A percentile compares a stretch with the other conserved stretches of the same genome.
Conservation (phyloP, 108 stramenopile species). For the Cyclotella baltica region DNA sequence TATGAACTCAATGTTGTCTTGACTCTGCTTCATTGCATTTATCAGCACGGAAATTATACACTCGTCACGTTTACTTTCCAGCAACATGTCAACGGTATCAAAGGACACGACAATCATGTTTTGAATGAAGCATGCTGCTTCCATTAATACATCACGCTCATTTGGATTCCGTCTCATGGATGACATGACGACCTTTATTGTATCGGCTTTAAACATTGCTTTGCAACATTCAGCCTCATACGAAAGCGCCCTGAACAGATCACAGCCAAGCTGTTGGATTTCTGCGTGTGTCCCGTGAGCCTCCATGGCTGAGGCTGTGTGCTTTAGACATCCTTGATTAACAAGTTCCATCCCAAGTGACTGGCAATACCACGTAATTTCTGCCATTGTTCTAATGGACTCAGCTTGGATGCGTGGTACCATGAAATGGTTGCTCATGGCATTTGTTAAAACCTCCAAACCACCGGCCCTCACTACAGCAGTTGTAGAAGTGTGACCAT, state of each 20-base stretch:
- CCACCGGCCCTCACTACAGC: conserved; percentile 16
- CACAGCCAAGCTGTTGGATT: conserved; percentile 23
- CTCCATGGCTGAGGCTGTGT: conserved; percentile 28
- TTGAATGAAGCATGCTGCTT: conserved; percentile 40
- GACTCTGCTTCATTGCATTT: conserved; percentile 1
- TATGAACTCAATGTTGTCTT: conserved; percentile 2
- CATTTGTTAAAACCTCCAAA: conserved; percentile 15
- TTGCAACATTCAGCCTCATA: conserved; percentile 35
- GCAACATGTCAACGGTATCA: conserved; percentile 14
- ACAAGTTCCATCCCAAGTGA: conserved; percentile 5
- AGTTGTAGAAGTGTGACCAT: not conserved
- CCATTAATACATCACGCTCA: conserved; percentile 14
- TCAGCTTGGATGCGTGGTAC: conserved; percentile 25
- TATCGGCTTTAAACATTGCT: conserved; percentile 27
- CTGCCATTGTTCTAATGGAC: conserved; percentile 28
- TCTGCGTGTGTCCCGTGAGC: conserved; percentile 20
- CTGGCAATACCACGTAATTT: conserved; percentile 32
- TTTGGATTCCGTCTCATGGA: conserved; percentile 32
- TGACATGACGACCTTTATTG: conserved; percentile 18
- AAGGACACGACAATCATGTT: conserved; percentile 38
- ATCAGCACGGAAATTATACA: conserved; percentile 22
- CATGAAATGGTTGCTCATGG: conserved; percentile 24
- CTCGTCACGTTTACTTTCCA: conserved; percentile 13
- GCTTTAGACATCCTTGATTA: conserved; percentile 25
- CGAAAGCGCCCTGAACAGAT: conserved; percentile 28